A percentile compares a stretch with the other conserved stretches of the same genome.
These are phyloP conservation scores for Dryadomyces sulphureus DNA, from an alignment of 2,329 filamentous ascomycete species.

Conservation along the genomic window DNA sequence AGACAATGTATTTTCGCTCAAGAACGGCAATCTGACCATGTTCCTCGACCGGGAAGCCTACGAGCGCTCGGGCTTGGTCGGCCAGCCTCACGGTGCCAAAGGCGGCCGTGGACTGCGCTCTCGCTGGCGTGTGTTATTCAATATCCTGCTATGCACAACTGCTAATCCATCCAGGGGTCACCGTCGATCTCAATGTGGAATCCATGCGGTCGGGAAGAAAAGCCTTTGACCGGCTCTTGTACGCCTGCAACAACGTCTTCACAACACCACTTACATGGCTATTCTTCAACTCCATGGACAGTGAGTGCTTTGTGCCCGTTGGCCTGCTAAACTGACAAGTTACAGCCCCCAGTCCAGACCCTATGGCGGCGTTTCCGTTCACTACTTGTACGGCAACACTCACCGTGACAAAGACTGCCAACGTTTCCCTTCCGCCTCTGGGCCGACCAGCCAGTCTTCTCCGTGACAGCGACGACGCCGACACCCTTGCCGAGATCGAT, in stretches of 20 bases:
- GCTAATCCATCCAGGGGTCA: conserved; percentile 42
- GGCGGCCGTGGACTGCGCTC: conserved; percentile 46
- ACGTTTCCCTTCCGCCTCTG: conserved; percentile 19
- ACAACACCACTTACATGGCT: conserved; percentile 58
- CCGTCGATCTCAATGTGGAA: conserved; percentile 57
- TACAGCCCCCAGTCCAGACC: conserved; percentile 31
- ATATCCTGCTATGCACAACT: not conserved
- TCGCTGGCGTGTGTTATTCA: conserved; percentile 48
- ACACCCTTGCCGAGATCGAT: conserved; percentile 38
- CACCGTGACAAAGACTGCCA: conserved; percentile 14
- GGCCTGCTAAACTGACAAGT: conserved; percentile 15
- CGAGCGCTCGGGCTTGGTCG: conserved; percentile 67
- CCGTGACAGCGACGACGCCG: conserved; percentile 20
- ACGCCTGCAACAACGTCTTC: conserved; percentile 68
- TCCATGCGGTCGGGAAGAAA: conserved; percentile 76
- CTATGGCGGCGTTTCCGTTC: conserved; percentile 30
- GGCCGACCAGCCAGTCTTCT: conserved; percentile 18
- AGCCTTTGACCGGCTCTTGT: conserved; percentile 62
- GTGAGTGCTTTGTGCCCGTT: no score
- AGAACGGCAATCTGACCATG: conserved; percentile 56
- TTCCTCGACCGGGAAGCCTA: conserved; percentile 71
- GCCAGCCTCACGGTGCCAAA: conserved; percentile 48
- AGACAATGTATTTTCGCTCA: conserved; percentile 59
- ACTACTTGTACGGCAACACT: conserved; percentile 24
- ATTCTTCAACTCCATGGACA: conserved; percentile 47